Evolutionary conservation across 176 grass and related monocot genomes (phyloP).

Genomic region (Carex littledalei): DNA sequence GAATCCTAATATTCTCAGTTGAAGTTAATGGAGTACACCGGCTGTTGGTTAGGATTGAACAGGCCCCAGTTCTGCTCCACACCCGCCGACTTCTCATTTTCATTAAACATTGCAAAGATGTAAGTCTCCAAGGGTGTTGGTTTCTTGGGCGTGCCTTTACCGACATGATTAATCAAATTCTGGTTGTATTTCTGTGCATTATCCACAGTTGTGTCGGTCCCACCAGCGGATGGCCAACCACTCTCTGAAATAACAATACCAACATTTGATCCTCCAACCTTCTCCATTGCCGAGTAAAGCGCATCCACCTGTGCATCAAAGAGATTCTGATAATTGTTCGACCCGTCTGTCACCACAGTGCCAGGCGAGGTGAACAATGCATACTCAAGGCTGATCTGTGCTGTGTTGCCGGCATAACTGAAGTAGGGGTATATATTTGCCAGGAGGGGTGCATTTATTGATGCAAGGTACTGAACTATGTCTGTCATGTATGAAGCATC

Average conservation of each 20-base stretch:
- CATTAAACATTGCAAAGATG: conserved; percentile 83
- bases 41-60: conserved; percentile 37
- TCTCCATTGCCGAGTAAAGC: conserved; percentile 44
- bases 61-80: conserved; percentile 57
- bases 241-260: conserved; percentile 55
- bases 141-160: conserved; percentile 48
- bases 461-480: conserved; percentile 31
- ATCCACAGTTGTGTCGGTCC: conserved; percentile 14
- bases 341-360: conserved; percentile 30
- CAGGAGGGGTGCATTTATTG: conserved; percentile 48
- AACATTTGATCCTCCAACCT: neutral
- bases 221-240: conserved; percentile 65
- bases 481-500: conserved; percentile 9
- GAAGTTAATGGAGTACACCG: conserved; percentile 42
- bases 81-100: conserved; percentile 30
- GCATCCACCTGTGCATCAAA: conserved; percentile 58
- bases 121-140: conserved; percentile 39
- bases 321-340: conserved; percentile 40
- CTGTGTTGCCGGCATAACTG: conserved; percentile 13
- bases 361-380: conserved; percentile 40
- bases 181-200: conserved; percentile 70
- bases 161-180: conserved; percentile 47
- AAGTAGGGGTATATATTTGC: conserved; percentile 82
- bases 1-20: neutral
- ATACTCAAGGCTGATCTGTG: conserved; percentile 17